Evolutionary conservation across 106 monocot species (phyloP), one percentile per base, ranked within the genome.

Genomic region (Ottelia alismoides): DNA sequence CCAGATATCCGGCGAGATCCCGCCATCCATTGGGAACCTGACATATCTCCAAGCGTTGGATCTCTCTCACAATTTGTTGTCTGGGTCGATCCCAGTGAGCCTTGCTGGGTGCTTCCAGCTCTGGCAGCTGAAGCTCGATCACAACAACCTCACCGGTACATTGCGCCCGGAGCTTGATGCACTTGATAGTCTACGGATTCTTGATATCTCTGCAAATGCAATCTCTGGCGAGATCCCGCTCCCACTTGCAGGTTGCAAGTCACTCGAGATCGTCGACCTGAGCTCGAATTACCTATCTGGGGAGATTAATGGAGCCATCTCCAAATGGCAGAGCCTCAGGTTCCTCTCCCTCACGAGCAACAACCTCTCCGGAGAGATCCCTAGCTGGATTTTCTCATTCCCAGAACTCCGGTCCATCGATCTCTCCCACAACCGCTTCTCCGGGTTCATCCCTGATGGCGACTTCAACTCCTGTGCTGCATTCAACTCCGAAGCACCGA

Each of bases 151-250:
- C 58, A 80, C 87, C 16, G 96, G 89, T 49, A 71, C 70, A 14
- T 58, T 96, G 22, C 74, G 66, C n/a, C 89, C 85, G 11, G 88
- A 89, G 70, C 77, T 96, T 11, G 96, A 81, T 40, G 89, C 96
- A 0, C 65, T 88, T 4, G 89, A 89, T 51, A 79, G 96, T 47
- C 76, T 96, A 22, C 55, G 72, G 27, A 74, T 98, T 12, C 72
- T 98, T 2, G 82, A 79, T 47, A 27, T 98, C 10, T 59, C 76
- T 20, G 55, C 66, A 23, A 98, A 98, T 55, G 28, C 54, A 19
- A 70, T 98, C 49, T 69, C 88, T 22, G 96, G 96, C n/a, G 96
- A 98, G 79, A 78, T 98, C 47, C 89, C 96, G 0, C 72, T 98
- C 40, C 89, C 89, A 0, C 61, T 98, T 6, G 96, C 96, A 0